Percentiles rank a stretch among this genome's conserved stretches.
Evolutionary conservation across 2,329 filamentous ascomycete genomes (phyloP).

Genomic region (Arthroderma sp.): DNA sequence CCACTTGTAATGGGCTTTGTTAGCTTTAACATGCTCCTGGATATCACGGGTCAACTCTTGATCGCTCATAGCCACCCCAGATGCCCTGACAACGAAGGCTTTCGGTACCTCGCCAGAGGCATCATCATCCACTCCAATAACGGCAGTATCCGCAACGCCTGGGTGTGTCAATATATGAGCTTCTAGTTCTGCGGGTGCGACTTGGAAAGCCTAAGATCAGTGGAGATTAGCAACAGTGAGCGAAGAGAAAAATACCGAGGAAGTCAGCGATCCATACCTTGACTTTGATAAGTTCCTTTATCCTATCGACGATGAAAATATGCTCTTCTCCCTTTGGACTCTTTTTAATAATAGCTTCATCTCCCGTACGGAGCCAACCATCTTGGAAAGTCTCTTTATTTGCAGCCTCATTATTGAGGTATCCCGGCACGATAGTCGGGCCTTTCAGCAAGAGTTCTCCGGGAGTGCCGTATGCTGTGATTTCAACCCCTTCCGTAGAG

Average conservation of each 20-base stretch:
- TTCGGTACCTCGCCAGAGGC: conserved; percentile 51
- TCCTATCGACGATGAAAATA: conserved; percentile 32
- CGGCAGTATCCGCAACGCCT: conserved; percentile 31
- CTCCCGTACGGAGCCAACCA: conserved; percentile 18
- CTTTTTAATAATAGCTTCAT: conserved; percentile 11
- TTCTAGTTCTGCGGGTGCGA: conserved; percentile 38
- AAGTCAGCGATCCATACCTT: conserved; percentile 7
- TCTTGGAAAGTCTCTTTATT: conserved; percentile 54
- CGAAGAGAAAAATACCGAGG: not conserved
- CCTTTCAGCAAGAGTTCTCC: conserved; percentile 65
- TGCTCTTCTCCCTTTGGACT: conserved; percentile 11
- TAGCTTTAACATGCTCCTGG: conserved; percentile 16
- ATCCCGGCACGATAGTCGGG: conserved; percentile 60
- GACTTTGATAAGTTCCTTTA: conserved; percentile 20
- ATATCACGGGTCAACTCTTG: conserved; percentile 17
- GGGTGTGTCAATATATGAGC: conserved; percentile 30
- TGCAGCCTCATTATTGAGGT: conserved; percentile 66
- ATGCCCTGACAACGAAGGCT: conserved; percentile 44
- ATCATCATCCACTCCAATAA: conserved; percentile 38
- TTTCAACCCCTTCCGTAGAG: conserved; percentile 49
- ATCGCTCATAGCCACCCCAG: conserved; percentile 15
- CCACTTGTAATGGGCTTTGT: conserved; percentile 30
- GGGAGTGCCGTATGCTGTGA: conserved; percentile 51
- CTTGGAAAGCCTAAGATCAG: conserved; percentile 30
- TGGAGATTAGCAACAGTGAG: not conserved